These are phyloP conservation scores for Diutina ranongensis DNA, from an alignment of 1,139 yeast genomes.

Conservation along the genomic window DNA sequence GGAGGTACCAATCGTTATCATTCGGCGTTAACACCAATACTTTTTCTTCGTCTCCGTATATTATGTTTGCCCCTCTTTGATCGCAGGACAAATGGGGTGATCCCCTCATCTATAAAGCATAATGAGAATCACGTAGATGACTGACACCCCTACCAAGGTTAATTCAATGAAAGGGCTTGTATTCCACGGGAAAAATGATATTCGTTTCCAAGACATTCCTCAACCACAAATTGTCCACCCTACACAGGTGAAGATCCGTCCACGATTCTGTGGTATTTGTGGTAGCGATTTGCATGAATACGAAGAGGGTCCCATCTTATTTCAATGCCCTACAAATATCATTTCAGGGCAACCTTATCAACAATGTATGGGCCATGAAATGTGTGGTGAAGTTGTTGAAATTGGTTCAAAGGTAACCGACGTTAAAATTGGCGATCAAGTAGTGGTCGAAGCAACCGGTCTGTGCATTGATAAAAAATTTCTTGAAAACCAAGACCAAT, in stretches of 20 bases:
- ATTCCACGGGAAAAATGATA: constrained; percentile 37
- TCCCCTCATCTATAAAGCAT: no score
- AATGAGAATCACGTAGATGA: no score
- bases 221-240: not conserved
- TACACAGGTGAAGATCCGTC: not conserved
- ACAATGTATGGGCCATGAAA: constrained; percentile 5
- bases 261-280: constrained; percentile 1
- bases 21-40: no score
- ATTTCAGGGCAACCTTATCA: not conserved
- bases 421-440: not conserved
- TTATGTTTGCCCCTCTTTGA: no score
- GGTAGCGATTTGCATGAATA: constrained; percentile 3
- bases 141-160: no score
- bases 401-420: not conserved
- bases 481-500: not conserved
- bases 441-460: constrained; percentile 4
- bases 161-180: constrained; percentile 40
- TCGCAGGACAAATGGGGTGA: no score
- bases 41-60: no score
- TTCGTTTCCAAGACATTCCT: constrained; percentile 18
- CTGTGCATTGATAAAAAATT: not conserved
- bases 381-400: constrained; percentile 3
- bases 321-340: not conserved
- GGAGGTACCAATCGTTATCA: no score
- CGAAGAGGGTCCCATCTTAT: constrained; percentile 4